Conservation (phyloP, 139 green algal genomes). For the Chlamydomonas sphaeroides region DNA sequence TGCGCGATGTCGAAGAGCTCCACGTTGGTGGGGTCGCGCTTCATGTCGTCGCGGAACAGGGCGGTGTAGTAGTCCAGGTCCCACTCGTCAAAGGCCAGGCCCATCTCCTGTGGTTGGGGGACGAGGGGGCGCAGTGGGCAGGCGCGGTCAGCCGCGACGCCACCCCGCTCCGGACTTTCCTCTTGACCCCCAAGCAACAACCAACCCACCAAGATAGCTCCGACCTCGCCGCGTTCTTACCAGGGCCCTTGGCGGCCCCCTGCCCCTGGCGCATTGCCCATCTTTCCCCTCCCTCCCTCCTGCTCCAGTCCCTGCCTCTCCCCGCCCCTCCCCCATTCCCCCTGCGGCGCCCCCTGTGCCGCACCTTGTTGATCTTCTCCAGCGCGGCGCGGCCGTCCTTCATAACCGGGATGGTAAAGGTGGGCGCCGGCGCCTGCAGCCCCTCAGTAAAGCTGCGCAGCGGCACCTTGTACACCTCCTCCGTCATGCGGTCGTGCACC, state of each 20-base stretch:
- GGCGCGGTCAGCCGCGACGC: too few species aligned
- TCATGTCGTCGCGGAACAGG: constrained; percentile 92
- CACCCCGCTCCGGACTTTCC: too few species aligned
- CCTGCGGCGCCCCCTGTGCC: not conserved
- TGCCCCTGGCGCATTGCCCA: too few species aligned
- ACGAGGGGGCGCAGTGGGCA: too few species aligned
- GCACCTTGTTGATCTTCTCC: constrained; percentile 86
- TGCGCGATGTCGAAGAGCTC: constrained; percentile 99
- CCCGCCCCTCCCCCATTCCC: not conserved
- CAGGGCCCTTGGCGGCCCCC: too few species aligned
- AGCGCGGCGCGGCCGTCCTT: constrained; percentile 81
- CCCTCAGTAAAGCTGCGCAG: constrained; percentile 76
- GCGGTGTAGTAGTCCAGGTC: constrained; percentile 94
- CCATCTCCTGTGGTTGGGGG: constrained; percentile 90
- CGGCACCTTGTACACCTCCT: constrained; percentile 91
- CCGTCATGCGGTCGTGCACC: constrained; percentile 98
- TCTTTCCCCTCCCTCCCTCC: not conserved
- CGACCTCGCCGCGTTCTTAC: too few species aligned
- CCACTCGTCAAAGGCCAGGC: constrained; percentile 97
- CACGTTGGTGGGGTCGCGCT: constrained; percentile 96
- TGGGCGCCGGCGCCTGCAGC: constrained; percentile 60
- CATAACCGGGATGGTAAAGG: constrained; percentile 89
- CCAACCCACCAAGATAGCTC: too few species aligned
- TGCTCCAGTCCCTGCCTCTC: not conserved
- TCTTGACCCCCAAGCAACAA: too few species aligned